phyloP scores from a whole-genome alignment of 169 alveolate genomes.

The Plasmodium gallinaceum region DNA sequence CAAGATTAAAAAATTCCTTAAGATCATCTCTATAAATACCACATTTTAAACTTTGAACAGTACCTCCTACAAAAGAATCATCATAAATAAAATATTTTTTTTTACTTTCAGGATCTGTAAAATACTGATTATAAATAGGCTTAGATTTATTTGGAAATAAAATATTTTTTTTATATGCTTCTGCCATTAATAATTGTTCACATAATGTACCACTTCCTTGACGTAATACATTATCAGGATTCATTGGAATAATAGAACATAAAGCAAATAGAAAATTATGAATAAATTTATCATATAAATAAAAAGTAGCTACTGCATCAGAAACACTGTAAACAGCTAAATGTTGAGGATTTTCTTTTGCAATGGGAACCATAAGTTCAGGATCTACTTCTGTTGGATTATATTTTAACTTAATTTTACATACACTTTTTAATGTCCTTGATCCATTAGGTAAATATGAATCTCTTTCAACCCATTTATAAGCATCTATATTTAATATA shows the following conservation, averaged over 20 bases:
- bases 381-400: constrained; percentile 99
- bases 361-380: constrained; percentile 97
- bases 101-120: constrained; percentile 78
- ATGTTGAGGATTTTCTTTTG: constrained; percentile 94
- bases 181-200: constrained; percentile 98
- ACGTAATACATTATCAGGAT: constrained; percentile 97
- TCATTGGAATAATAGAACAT: constrained; percentile 97
- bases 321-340: constrained; percentile 99
- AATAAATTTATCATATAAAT: constrained; percentile 96
- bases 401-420: constrained; percentile 97
- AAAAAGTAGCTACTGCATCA: constrained; percentile 99
- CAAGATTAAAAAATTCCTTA: constrained; percentile 93
- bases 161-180: constrained; percentile 95
- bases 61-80: constrained; percentile 96
- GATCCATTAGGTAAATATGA: constrained; percentile 98
- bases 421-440: constrained; percentile 94
- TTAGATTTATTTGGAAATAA: constrained; percentile 97
- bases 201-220: constrained; percentile 99
- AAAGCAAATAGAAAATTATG: constrained; percentile 98
- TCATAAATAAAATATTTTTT: constrained; percentile 87
- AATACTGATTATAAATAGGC: constrained; percentile 90
- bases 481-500: constrained; percentile 96
- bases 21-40: constrained; percentile 98
- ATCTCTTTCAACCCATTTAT: constrained; percentile 99
- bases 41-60: constrained; percentile 96